These are phyloP conservation scores for Gastrolobium villosum DNA, from an alignment of 306 rosid species.

Conservation along the genomic window DNA sequence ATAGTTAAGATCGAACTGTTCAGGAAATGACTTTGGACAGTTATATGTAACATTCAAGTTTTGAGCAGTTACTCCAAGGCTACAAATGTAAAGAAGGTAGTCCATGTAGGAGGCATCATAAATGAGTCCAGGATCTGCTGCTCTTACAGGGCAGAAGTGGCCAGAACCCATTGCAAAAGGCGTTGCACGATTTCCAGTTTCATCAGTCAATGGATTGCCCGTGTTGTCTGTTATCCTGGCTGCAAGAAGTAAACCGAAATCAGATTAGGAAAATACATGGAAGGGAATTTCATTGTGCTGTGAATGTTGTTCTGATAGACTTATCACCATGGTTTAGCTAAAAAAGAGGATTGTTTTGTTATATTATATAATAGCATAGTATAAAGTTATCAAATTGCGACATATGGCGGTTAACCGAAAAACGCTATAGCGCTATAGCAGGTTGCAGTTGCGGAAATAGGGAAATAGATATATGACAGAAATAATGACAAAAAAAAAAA, in stretches of 20 bases:
- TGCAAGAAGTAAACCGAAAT: slow-evolving; percentile 40
- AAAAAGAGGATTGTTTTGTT: neutral
- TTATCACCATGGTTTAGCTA: neutral
- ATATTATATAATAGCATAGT: neutral
- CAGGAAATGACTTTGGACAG: slow-evolving; percentile 60
- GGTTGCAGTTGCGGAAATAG: too few species aligned
- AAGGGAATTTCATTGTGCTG: neutral
- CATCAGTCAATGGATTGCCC: slow-evolving; percentile 68
- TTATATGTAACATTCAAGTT: slow-evolving; percentile 43
- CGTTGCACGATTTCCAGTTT: slow-evolving; percentile 63
- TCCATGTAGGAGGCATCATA: slow-evolving; percentile 83
- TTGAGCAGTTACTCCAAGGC: slow-evolving; percentile 46
- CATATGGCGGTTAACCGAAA: too few species aligned
- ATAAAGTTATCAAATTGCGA: too few species aligned
- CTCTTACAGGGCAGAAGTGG: slow-evolving; percentile 76
- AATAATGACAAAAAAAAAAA: too few species aligned
- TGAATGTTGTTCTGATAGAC: neutral
- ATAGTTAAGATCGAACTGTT: slow-evolving; percentile 73
- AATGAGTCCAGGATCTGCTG: slow-evolving; percentile 85
- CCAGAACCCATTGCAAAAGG: slow-evolving; percentile 90
- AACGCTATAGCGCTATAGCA: too few species aligned
- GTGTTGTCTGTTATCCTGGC: slow-evolving; percentile 73
- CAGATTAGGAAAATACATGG: neutral
- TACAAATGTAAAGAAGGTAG: slow-evolving; percentile 73
- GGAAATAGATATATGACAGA: too few species aligned